phyloP scores from a whole-genome alignment of 495 filamentous ascomycete genomes.

The Hypoxylon perforatum region DNA sequence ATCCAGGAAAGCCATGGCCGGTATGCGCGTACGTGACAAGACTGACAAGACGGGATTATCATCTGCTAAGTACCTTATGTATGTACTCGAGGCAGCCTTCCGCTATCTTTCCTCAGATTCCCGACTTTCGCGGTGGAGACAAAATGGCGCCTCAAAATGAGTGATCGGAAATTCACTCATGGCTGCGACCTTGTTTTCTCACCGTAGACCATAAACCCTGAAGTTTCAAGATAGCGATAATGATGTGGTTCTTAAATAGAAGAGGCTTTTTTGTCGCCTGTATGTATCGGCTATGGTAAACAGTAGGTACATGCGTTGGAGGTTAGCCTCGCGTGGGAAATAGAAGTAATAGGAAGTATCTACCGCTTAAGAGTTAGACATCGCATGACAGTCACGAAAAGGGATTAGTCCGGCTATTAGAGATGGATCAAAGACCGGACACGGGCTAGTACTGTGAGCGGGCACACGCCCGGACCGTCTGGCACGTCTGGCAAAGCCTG shows the following conservation, averaged over 20 bases:
- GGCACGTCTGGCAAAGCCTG: no score
- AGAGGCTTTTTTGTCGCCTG: slow-evolving; percentile 25
- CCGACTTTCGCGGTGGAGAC: neutral
- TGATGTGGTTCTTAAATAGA: neutral
- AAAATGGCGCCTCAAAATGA: neutral
- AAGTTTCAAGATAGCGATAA: neutral
- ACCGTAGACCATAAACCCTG: slow-evolving; percentile 6
- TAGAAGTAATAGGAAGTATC: slow-evolving; percentile 23
- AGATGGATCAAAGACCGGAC: slow-evolving; percentile 10
- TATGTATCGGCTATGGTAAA: no score
- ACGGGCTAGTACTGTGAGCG: slow-evolving; percentile 18
- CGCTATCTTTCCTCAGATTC: neutral
- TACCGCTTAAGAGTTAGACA: no score
- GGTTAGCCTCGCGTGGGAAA: slow-evolving; percentile 8
- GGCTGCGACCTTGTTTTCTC: slow-evolving; percentile 15
- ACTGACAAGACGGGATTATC: neutral
- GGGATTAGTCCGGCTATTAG: slow-evolving; percentile 16
- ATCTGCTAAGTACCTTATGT: neutral
- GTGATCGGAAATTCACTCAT: slow-evolving; percentile 36
- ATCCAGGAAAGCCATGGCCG: slow-evolving; percentile 8
- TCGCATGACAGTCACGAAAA: slow-evolving; percentile 26
- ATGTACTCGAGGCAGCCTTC: slow-evolving; percentile 6
- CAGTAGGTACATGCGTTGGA: neutral
- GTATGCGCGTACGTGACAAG: no score
- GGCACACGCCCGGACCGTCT: slow-evolving; percentile 31